Conservation (phyloP, 2,329 filamentous ascomycete genomes). For the Bipolaris oryzae region DNA sequence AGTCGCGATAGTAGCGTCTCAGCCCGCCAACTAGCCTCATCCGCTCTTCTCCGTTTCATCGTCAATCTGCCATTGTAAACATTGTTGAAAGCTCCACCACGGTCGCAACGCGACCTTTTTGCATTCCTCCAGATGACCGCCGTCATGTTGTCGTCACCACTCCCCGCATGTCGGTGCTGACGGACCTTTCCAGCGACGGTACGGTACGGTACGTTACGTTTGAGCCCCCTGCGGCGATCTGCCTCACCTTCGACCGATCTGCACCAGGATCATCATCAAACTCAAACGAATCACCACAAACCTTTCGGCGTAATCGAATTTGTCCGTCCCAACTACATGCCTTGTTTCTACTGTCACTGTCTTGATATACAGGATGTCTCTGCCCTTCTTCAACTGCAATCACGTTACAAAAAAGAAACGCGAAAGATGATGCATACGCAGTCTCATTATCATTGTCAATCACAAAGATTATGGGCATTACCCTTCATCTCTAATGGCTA, state of each 20-base stretch:
- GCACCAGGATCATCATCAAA: not conserved
- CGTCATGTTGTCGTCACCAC: not conserved
- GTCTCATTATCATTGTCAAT: not conserved
- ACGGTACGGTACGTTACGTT: not conserved
- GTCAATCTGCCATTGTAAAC: not conserved
- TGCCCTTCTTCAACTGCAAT: not conserved
- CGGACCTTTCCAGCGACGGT: not conserved
- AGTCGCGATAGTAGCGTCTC: not conserved
- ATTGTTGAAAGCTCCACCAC: not conserved
- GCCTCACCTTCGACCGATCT: not conserved
- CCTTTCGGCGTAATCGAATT: not conserved
- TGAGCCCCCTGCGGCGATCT: conserved; percentile 4
- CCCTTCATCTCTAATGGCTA: not conserved
- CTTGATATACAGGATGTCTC: too few relatives aligned
- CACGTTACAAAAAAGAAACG: not conserved
- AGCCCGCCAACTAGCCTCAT: not conserved
- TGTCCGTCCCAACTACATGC: not conserved
- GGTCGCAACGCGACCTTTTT: not conserved
- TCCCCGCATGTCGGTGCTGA: not conserved
- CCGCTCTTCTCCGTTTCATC: not conserved
- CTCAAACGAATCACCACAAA: not conserved
- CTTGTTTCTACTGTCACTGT: not conserved
- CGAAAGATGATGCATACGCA: too few relatives aligned
- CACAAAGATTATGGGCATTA: not conserved
- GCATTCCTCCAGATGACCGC: not conserved